Evolutionary conservation across 2,329 filamentous ascomycete genomes (phyloP).

Genomic region (Aspergillus brunneoviolaceus): DNA sequence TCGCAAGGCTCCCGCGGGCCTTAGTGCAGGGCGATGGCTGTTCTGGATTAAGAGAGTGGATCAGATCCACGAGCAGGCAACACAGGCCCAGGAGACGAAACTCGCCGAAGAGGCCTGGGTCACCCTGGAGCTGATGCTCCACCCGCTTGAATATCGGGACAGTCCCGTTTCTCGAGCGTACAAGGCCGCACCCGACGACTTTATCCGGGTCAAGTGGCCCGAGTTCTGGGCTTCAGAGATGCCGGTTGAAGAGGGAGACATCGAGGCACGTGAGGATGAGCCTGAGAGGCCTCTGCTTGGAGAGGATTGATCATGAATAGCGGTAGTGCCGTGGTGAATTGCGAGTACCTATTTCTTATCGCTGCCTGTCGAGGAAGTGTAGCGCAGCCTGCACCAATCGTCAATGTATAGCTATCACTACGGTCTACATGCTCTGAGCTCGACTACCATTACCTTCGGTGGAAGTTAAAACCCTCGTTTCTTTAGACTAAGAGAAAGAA

Average conservation of each 20-base stretch:
- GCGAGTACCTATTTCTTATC: too few species aligned
- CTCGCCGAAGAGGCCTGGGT: background rate
- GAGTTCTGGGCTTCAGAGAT: background rate
- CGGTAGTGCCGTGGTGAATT: too few species aligned
- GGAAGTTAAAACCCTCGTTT: too few species aligned
- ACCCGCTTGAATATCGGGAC: background rate
- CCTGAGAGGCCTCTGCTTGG: background rate
- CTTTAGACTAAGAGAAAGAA: too few species aligned
- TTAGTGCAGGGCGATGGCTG: background rate
- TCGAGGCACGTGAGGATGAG: too few species aligned
- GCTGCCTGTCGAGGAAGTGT: too few species aligned
- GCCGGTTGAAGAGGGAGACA: too few species aligned
- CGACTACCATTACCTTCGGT: too few species aligned
- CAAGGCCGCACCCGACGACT: background rate
- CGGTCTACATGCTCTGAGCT: too few species aligned
- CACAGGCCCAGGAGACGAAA: background rate
- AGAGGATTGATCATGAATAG: too few species aligned
- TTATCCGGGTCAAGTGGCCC: background rate
- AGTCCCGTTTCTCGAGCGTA: background rate
- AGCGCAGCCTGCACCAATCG: too few species aligned
- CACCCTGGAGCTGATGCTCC: background rate
- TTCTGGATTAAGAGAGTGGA: background rate
- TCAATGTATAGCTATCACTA: too few species aligned
- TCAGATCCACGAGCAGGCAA: background rate
- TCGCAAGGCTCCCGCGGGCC: background rate